These are phyloP conservation scores for Byssoonygena ceratinophila DNA, from an alignment of 2,329 filamentous ascomycete species.

Conservation along the genomic window DNA sequence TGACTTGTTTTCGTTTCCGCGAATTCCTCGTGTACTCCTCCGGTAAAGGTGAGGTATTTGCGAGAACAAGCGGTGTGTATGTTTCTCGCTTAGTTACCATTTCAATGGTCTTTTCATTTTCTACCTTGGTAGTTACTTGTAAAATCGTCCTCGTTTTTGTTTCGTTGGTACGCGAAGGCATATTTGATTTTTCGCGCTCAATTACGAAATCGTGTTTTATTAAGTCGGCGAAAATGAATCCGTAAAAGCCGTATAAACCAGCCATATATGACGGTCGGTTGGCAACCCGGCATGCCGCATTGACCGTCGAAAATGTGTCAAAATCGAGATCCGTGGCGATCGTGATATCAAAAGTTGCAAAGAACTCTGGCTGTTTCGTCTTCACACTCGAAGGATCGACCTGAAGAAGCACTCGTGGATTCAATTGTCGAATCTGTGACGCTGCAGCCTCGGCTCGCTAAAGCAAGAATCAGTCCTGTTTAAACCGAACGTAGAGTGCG, in stretches of 20 bases:
- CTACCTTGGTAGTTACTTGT: conserved; percentile 57
- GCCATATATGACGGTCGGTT: conserved; percentile 80
- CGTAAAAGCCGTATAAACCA: conserved; percentile 78
- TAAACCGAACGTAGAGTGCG: background rate
- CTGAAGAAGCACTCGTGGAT: conserved; percentile 71
- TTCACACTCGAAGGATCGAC: conserved; percentile 59
- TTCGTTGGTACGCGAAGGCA: conserved; percentile 54
- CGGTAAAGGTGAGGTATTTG: conserved; percentile 63
- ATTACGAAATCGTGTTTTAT: conserved; percentile 85
- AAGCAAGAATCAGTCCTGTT: conserved; percentile 15
- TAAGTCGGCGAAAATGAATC: conserved; percentile 88
- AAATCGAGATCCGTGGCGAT: conserved; percentile 84
- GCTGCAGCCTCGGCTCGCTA: conserved; percentile 69
- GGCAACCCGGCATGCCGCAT: conserved; percentile 71
- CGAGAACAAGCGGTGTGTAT: conserved; percentile 80
- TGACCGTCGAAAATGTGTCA: conserved; percentile 63
- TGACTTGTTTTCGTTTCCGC: conserved; percentile 61
- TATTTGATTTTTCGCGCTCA: conserved; percentile 71
- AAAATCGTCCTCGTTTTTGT: conserved; percentile 67
- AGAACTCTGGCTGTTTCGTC: conserved; percentile 62
- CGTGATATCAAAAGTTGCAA: conserved; percentile 67
- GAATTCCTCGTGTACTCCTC: conserved; percentile 61
- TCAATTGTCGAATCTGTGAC: conserved; percentile 69
- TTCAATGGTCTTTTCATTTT: conserved; percentile 64
- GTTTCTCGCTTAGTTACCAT: conserved; percentile 83